Base-by-base conservation (phyloP, 2,329 filamentous ascomycete species). In the Tolypocladium cylindrosporum region DNA sequence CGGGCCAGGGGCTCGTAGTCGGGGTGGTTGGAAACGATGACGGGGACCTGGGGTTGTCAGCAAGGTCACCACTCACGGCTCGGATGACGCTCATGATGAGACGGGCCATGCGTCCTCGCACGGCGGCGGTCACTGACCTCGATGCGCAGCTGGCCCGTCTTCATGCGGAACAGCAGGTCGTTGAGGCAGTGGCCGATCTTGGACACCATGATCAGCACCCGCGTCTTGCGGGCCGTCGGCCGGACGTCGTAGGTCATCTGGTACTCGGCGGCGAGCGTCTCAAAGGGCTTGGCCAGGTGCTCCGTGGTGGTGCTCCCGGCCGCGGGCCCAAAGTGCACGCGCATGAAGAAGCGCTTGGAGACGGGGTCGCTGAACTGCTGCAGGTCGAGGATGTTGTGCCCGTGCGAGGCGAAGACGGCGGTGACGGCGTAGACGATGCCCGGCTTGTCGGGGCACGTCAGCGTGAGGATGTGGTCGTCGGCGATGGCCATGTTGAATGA, bases 181-280 rank as follows among this genome's bases (percentile, higher is more conserved):
- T 92, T 92, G 57, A 93, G 78, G 72, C 89, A 93, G 77, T 93
- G 89, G 10, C 89, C 90, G 66, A 91, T 92, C 77, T 92, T 92
- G 67, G 89, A 92, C 37, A 93, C 90, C 89, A 94, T 93, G 77
- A 94, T 90, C 66, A 94, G 78, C 54, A 92, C 86, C 63, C 85
- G 82, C 58, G 87, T 86, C 76, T 91, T 91, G 67, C 85, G 79
- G 55, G 84, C 75, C 14, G 85, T 81, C 4, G 87, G 83, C 16
- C 85, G 81, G 65, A 94, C 80, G 65, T 89, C 80, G 75, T 88
- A 91, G 65, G 84, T 78, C 85, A 91, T 88, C 59, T 78, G 68
- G 74, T 90, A 82, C 34, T 85, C 77, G 55, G 74, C 66, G 3
- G 87, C 87, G 56, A 90, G 83, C 48, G 77, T 72, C 36, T 77